Evolutionary conservation across 441 rosid genomes (phyloP).

Genomic region (Pelargonium exstipulatum): DNA sequence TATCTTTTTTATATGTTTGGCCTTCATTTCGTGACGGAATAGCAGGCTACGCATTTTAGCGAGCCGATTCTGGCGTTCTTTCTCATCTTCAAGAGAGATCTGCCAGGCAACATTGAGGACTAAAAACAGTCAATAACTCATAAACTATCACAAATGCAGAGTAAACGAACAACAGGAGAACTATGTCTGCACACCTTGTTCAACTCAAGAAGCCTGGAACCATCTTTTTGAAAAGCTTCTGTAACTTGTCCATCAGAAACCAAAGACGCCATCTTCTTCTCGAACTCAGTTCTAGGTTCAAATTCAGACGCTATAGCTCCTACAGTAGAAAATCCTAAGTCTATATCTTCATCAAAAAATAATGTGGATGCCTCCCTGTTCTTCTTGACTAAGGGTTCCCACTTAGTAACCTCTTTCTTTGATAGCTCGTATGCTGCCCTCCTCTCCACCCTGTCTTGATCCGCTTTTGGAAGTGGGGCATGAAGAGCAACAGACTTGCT

Average conservation of each 20-base stretch:
- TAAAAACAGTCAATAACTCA: constrained; percentile 9
- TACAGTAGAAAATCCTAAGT: constrained; percentile 70
- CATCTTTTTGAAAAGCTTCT: constrained; percentile 81
- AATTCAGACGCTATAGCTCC: constrained; percentile 93
- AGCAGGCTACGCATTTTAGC: constrained; percentile 88
- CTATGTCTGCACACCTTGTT: constrained; percentile 49
- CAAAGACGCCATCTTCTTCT: constrained; percentile 78
- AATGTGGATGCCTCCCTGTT: constrained; percentile 83
- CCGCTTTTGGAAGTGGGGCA: constrained; percentile 71
- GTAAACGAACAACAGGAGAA: constrained; percentile 3
- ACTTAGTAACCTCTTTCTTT: constrained; percentile 58
- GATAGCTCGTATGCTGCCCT: constrained; percentile 50
- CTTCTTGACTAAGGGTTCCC: constrained; percentile 73
- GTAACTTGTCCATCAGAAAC: constrained; percentile 48
- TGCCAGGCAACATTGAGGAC: constrained; percentile 31
- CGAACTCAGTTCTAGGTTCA: constrained; percentile 90
- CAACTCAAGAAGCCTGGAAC: constrained; percentile 74
- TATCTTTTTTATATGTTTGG: constrained; percentile 78
- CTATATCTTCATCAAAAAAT: constrained; percentile 61
- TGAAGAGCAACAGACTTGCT: constrained; percentile 48
- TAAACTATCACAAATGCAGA: background rate
- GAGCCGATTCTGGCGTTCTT: constrained; percentile 43
- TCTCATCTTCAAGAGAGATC: constrained; percentile 75
- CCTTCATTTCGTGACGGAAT: constrained; percentile 77
- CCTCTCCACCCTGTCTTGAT: constrained; percentile 67